Evolutionary conservation across 805 yeast genomes (phyloP).

Genomic region (Candida boleticola): DNA sequence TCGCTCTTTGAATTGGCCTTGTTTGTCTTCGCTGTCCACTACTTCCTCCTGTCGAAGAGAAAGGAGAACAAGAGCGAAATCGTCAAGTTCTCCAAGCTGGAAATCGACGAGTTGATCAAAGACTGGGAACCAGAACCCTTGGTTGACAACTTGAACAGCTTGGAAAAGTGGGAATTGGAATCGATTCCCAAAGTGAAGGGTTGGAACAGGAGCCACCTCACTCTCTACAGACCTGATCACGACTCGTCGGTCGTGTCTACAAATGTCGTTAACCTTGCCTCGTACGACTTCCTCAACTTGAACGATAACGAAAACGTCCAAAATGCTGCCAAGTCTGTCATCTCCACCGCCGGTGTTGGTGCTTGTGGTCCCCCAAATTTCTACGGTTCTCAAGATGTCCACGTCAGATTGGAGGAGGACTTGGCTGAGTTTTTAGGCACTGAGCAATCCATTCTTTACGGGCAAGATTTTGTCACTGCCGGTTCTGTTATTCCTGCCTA

Average conservation of each 20-base stretch:
- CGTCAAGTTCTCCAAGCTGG: slow-evolving; percentile 57
- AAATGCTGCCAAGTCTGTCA: slow-evolving; percentile 53
- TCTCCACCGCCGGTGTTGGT: slow-evolving; percentile 84
- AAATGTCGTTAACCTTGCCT: slow-evolving; percentile 52
- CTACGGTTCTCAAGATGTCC: slow-evolving; percentile 93
- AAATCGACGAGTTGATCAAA: slow-evolving; percentile 76
- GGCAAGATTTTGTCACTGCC: slow-evolving; percentile 88
- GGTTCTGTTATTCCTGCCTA: slow-evolving; percentile 91
- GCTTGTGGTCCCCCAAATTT: slow-evolving; percentile 99
- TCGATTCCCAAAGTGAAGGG: slow-evolving; percentile 65
- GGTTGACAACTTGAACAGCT: slow-evolving; percentile 50
- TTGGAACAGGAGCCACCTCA: slow-evolving; percentile 43
- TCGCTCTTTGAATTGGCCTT: slow-evolving; percentile 77
- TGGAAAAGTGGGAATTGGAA: slow-evolving; percentile 61
- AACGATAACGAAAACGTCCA: slow-evolving; percentile 47
- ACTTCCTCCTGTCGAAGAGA: slow-evolving; percentile 75
- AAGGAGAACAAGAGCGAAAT: slow-evolving; percentile 71
- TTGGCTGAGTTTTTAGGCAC: slow-evolving; percentile 74
- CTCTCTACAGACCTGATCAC: slow-evolving; percentile 23
- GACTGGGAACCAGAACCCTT: slow-evolving; percentile 94
- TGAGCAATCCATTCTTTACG: slow-evolving; percentile 79
- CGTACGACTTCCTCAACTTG: slow-evolving; percentile 69
- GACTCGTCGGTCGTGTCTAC: slow-evolving; percentile 13
- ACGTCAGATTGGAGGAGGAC: slow-evolving; percentile 72
- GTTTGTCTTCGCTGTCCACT: slow-evolving; percentile 77